Evolutionary conservation across 1,284 basidiomycete genomes (phyloP), one percentile per base, ranked within the genome.

Genomic region (Hypsizygus ulmarius): DNA sequence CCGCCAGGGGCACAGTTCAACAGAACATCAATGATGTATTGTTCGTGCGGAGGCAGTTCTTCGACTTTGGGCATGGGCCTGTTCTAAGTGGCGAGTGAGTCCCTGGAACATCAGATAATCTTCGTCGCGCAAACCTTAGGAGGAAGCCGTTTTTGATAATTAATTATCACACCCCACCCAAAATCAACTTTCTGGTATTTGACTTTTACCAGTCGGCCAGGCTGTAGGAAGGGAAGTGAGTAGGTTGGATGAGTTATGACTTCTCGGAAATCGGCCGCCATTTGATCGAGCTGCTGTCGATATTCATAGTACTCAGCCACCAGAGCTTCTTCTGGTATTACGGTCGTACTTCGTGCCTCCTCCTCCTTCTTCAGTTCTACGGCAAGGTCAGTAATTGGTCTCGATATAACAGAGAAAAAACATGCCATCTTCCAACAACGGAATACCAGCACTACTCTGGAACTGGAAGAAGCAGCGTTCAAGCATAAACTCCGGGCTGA

Each of bases 391-490:
- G 28, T 12, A 21, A 34, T 7, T 18, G 33, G 25, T 16, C 33
- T 12, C 39, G 42, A 29, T 18, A 47, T 8, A 43, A 37, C 28
- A 1, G 10, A 12, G 9, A 46, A 12, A n/a, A 16, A 0, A 67
- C 82, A 50, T 59, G 93, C 93, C 87, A 56, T 87, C 81, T 67
- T 98, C 92, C 10, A 99, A 73, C 29, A 82, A 69, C 0, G 97
- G 97, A 32, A 99, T 87, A 19, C 87, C 88, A 28, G 90, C 84
- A 47, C 82, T 93, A 65, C 91, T 97, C 69, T 99, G 97, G 71
- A 97, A 98, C 68, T 99, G 97, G 77, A 90, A 93, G 78, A 99
- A 99, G 70, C 93, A 98, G 39, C 92, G 77, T 68, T 97, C 92
- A 14, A 99, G 78, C 97, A 99, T 99, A 68, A 83, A 98, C 72